Conservation (phyloP, 345 rosid species). For the Eucalyptus grandis region DNA sequence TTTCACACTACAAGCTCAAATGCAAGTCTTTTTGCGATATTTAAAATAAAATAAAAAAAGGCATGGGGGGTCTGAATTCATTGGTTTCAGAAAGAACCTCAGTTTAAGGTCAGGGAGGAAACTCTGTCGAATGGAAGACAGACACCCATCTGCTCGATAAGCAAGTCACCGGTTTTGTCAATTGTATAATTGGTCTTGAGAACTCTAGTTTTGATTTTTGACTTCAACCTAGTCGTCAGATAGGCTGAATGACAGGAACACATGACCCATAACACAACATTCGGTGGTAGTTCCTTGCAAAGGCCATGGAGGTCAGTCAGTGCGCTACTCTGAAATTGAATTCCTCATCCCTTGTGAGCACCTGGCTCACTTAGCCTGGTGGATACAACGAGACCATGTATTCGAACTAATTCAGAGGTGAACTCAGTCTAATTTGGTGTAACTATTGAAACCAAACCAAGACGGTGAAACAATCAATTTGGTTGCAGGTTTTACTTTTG, state of each 20-base stretch:
- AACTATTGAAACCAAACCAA: neutral
- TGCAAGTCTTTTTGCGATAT: neutral
- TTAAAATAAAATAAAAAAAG: neutral
- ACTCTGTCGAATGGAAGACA: conserved; percentile 45
- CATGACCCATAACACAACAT: conserved; percentile 50
- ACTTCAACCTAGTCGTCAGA: conserved; percentile 26
- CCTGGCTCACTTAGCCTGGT: neutral
- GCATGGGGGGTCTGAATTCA: neutral
- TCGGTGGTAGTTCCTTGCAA: conserved; percentile 25
- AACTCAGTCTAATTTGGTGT: neutral
- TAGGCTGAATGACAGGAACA: too few relatives aligned
- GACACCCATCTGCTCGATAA: conserved; percentile 76
- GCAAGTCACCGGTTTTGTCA: conserved; percentile 48
- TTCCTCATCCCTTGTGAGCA: conserved; percentile 49
- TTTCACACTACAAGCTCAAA: neutral
- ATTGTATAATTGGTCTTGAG: conserved; percentile 23
- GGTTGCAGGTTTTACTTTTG: neutral
- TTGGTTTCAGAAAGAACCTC: conserved; percentile 24
- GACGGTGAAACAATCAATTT: neutral
- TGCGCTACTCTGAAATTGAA: conserved; percentile 67
- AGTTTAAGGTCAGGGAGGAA: conserved; percentile 50
- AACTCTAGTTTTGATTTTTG: conserved; percentile 29
- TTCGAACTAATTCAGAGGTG: neutral
- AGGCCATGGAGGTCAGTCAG: conserved; percentile 69
- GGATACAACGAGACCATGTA: neutral